Evolutionary conservation across 768 basidiomycete genomes (phyloP).

Genomic region (Lentinus tigrinus): DNA sequence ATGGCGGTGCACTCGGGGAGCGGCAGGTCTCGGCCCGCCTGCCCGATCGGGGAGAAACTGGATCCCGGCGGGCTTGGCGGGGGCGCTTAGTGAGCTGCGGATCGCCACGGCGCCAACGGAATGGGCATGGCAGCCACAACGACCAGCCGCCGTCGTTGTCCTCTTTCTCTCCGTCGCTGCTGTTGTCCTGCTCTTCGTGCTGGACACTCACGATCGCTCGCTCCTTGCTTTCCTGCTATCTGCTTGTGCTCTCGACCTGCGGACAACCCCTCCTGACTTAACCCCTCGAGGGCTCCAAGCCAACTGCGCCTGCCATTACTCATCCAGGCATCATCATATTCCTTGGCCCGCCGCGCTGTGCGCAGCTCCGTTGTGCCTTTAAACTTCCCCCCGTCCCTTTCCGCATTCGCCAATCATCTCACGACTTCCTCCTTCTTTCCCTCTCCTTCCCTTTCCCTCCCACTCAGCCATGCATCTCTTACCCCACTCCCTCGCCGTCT

Average conservation of each 20-base stretch:
- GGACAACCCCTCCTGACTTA: not conserved
- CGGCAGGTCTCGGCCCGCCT: no score
- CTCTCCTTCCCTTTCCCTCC: not conserved
- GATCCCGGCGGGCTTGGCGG: not conserved
- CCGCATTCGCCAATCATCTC: not conserved
- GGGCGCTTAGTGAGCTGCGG: not conserved
- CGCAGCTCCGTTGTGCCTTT: conserved; percentile 17
- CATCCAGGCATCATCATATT: conserved; percentile 18
- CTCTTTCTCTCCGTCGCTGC: not conserved
- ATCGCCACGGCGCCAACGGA: not conserved
- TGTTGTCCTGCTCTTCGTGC: conserved; percentile 11
- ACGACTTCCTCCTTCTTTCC: not conserved
- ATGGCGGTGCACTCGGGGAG: no score
- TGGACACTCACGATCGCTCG: conserved; percentile 11
- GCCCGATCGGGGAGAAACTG: not conserved
- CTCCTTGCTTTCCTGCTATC: not conserved
- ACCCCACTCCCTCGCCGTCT: conserved; percentile 17
- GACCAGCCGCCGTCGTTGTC: not conserved
- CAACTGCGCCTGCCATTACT: conserved; percentile 6
- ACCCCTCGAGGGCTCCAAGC: not conserved
- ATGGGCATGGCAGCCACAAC: not conserved
- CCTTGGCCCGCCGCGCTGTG: conserved; percentile 22
- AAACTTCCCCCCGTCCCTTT: conserved; percentile 8
- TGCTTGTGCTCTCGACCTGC: not conserved
- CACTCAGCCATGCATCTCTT: conserved; percentile 16